Base-by-base conservation (phyloP, 345 rosid genomes). In the Bruguiera gymnorhiza region DNA sequence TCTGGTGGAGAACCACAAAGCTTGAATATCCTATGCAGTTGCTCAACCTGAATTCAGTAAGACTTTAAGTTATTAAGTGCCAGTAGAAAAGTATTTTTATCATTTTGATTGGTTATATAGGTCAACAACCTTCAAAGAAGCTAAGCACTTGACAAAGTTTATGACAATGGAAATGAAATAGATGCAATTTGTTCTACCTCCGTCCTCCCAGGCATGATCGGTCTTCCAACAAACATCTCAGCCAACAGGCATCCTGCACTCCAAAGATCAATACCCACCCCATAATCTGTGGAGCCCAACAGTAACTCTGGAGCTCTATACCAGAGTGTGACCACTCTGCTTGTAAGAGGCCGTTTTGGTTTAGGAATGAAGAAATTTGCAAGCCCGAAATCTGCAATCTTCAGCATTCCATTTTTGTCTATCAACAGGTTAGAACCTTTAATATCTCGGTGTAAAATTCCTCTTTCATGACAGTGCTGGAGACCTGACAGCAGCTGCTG, bases 311-410 rank as follows among this genome's bases (percentile, higher is more conserved):
- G 98, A 51, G 98, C 95, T 79, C 98, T 84, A 62, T 90, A 90
- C 98, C 92, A 93, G 36, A 90, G 87, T 0, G 97, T 93, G 32
- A 93, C 98, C 4, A 93, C 98, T 23, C 93, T 86, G 72, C 88
- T 90, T 0, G 96, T 93, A 21, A 93, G 85, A 11, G 85, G 92
- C 21, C 82, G 63, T 66, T 81, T 85, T 43, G 68, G 82, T 69
- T 85, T 86, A 30, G 88, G 81, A 8, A 34, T 67, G 79, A 80
- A 90, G 79, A 75, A 70, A 62, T 86, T 93, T 0, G 97, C 86
- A 2, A 90, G 88, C 21, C 98, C 96, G 15, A 93, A 93, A 73
- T 93, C 97, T 2, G 92, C 96, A 29, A 93, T 90, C 82, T 88
- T 93, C 24, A 93, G 73, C 78, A 69, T 76, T 65, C 94, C 98